Percentiles rank a stretch among this genome's conserved stretches.
These are phyloP conservation scores for Pulveroboletus sp. DNA, from an alignment of 768 basidiomycete species.

Conservation along the genomic window DNA sequence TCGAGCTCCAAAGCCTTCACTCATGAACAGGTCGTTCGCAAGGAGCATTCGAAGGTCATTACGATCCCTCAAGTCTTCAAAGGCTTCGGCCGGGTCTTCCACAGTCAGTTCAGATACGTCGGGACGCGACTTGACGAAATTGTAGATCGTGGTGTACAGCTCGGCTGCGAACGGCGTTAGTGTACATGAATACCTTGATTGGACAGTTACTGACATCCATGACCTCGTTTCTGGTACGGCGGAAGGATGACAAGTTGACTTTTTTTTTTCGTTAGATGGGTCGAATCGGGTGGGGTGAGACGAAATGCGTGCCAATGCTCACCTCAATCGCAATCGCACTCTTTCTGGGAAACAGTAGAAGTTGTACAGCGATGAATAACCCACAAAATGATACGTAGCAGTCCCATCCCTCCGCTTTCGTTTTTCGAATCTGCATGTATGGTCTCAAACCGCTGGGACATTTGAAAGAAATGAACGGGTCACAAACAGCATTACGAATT, in stretches of 20 bases:
- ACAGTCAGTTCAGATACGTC: conserved; percentile 89
- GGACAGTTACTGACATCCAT: conserved; percentile 65
- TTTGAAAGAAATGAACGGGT: not conserved
- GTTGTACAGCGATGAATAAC: conserved; percentile 91
- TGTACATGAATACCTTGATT: not conserved
- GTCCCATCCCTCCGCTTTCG: conserved; percentile 57
- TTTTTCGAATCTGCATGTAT: conserved; percentile 67
- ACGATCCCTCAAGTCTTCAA: conserved; percentile 93
- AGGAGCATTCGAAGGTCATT: conserved; percentile 83
- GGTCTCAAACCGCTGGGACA: not conserved
- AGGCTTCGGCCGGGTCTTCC: conserved; percentile 96
- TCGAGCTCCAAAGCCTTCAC: conserved; percentile 57
- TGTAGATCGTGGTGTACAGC: conserved; percentile 83
- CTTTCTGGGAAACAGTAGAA: conserved; percentile 96
- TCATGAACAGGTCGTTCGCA: conserved; percentile 56
- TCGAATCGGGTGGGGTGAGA: not conserved
- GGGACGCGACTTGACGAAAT: conserved; percentile 59
- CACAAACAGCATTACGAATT: conserved; percentile 82
- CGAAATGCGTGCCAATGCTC: conserved; percentile 10
- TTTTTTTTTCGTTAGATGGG: not conserved
- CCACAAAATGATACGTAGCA: conserved; percentile 83
- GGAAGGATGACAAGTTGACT: conserved; percentile 94
- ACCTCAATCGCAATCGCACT: conserved; percentile 84
- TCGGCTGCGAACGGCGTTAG: conserved; percentile 48
- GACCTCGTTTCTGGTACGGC: conserved; percentile 84